Base-by-base conservation (phyloP, 2,329 filamentous ascomycete genomes). In the Colletotrichum eleusines region DNA sequence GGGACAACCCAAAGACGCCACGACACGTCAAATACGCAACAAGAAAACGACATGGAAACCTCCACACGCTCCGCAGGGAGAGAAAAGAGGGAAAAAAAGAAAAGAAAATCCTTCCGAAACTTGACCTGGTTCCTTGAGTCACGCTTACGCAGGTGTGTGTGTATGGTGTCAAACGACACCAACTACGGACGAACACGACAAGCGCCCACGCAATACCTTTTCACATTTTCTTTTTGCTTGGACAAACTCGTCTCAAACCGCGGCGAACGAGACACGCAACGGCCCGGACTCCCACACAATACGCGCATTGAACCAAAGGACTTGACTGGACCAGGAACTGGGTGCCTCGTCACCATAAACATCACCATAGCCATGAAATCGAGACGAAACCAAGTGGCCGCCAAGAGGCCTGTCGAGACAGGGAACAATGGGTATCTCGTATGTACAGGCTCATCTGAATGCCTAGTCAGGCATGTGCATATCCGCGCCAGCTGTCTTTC, bases 401-500 rank as follows among this genome's bases (percentile, higher is more conserved):
- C 54, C 60, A 65, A 65, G 54, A 68, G 63, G 60, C 63, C 70
- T 70, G 59, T 66, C 50, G 66, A 66, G 58, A 73, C 72, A 72
- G 70, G 72, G 53, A 31, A n/a, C n/a, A 70, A 70, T 73, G 66
- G 71, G 67, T 67, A 73, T 73, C 72, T 73, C 38, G 62, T 72
- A 72, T 72, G 70, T 73, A 73, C 70, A 72, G 59, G 46, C 61
- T 63, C 60, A 51, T 38, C 54, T 60, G 51, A 50, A 53, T 40
- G 31, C 28, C 48, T 55, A 40, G 63, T 58, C 44, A 65, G 62
- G 53, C 59, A 55, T 55, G 59, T 62, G 57, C 59, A 61, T 51
- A 35, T 35, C 38, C 33, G 38, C 20, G 40, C 58, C 33, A 62
- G 20, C 53, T 38, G 26, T 46, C 38, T 31, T 28, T 48, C 31